A percentile compares a stretch with the other conserved stretches of the same genome.
phyloP scores from a whole-genome alignment of 2,329 filamentous ascomycete species.

The Colletotrichum shisoi region DNA sequence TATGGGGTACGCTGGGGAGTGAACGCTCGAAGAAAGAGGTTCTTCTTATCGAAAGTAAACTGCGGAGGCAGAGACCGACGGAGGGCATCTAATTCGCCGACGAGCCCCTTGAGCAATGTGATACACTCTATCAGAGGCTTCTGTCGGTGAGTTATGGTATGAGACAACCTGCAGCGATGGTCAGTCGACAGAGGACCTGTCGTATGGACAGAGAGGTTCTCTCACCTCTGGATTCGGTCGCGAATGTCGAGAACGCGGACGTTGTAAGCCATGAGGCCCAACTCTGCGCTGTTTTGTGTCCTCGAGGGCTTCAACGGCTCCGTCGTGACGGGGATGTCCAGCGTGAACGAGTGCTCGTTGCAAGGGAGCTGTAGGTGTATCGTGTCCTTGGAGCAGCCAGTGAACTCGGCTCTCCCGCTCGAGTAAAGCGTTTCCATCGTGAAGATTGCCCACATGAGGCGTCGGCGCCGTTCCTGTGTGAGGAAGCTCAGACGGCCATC shows the following conservation, averaged over 20 bases:
- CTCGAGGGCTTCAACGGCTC: constrained; percentile 17
- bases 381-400: constrained; percentile 24
- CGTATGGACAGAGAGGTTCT: no score
- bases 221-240: constrained; percentile 34
- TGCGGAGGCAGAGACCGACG: constrained; percentile 28
- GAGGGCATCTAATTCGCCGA: constrained; percentile 37
- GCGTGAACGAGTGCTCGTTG: constrained; percentile 24
- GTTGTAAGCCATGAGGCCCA: constrained; percentile 33
- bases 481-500: constrained; percentile 38
- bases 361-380: constrained; percentile 32
- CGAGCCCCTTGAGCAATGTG: neutral
- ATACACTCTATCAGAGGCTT: constrained; percentile 37
- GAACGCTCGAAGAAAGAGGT: constrained; percentile 41
- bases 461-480: constrained; percentile 36
- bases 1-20: constrained; percentile 41
- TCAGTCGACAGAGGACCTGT: neutral
- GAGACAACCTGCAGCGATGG: constrained; percentile 30
- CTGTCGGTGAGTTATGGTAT: constrained; percentile 41
- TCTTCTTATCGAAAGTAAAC: constrained; percentile 38
- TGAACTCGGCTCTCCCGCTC: constrained; percentile 30
- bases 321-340: constrained; percentile 32
- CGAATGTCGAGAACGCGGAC: constrained; percentile 31
- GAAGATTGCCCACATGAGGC: constrained; percentile 43
- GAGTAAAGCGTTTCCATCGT: constrained; percentile 36
- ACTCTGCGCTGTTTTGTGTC: neutral